Evolutionary conservation across 352 stramenopile species (phyloP).

Genomic region (Thalassiosira mediterranea): DNA sequence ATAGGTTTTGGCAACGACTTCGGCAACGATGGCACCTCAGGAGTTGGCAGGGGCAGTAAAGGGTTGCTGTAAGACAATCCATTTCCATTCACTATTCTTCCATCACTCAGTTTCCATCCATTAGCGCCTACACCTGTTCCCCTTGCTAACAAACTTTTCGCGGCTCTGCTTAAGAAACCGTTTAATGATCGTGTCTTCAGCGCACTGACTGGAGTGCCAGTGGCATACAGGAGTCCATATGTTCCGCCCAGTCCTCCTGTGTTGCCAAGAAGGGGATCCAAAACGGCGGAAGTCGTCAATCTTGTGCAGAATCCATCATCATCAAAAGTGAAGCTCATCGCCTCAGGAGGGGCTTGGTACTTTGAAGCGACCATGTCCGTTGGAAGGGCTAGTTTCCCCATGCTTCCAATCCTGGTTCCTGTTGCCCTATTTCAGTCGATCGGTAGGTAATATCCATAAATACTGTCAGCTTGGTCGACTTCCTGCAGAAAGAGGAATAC

Average conservation of each 20-base stretch:
- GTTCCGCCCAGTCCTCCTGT: slow-evolving; percentile 53
- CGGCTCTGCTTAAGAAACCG: slow-evolving; percentile 37
- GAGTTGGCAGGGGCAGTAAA: not conserved
- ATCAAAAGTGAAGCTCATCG: slow-evolving; percentile 68
- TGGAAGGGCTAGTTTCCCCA: slow-evolving; percentile 14
- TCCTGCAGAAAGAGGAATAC: too few species aligned
- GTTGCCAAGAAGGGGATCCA: slow-evolving; percentile 68
- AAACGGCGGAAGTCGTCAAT: slow-evolving; percentile 51
- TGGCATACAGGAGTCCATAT: slow-evolving; percentile 63
- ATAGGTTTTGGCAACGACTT: slow-evolving; percentile 2
- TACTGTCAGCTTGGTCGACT: too few species aligned
- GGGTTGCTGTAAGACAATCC: not conserved
- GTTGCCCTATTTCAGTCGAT: too few species aligned
- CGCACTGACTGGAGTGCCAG: slow-evolving; percentile 30
- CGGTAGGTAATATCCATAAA: too few species aligned
- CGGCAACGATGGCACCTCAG: not conserved
- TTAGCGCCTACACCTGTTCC: slow-evolving; percentile 52
- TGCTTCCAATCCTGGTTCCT: slow-evolving; percentile 31
- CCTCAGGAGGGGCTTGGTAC: slow-evolving; percentile 56
- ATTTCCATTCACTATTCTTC: slow-evolving; percentile 21
- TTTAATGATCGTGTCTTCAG: slow-evolving; percentile 53
- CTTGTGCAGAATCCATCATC: slow-evolving; percentile 69
- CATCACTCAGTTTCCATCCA: slow-evolving; percentile 44
- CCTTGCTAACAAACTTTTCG: slow-evolving; percentile 50
- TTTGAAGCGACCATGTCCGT: not conserved